Base-by-base conservation (phyloP, 192 early-diverging fungal genomes). In the Funneliformis geosporum region DNA sequence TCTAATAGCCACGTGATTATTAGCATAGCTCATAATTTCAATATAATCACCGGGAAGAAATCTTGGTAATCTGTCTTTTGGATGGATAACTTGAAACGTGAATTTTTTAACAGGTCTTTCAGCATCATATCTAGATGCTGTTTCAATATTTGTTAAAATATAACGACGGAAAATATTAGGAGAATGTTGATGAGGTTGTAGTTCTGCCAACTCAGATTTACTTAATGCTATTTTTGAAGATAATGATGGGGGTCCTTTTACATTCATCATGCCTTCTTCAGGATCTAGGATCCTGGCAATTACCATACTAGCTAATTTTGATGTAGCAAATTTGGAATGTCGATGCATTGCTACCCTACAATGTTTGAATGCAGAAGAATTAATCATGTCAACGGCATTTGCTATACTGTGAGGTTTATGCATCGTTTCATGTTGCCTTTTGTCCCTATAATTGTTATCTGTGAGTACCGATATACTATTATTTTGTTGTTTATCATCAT, bases 11-110 rank as follows among this genome's bases (percentile, higher is more conserved):
- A 80, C 72, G 27, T 80, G 79, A 21, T 72, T 60, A 64, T 74
- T 64, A 42, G 74, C 55, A 25, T 47, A n/a, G 27, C 71, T 60
- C 46, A 69, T 71, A 23, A 80, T 42, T 65, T 80, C 79, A 38
- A 80, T 64, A 38, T 47, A 80, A 38, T 80, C 71, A 7, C 79
- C 79, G 10, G 79, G 79, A n/a, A 74, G 14, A 27, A 80, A 74
- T 64, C 65, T 46, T n/a, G 59, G 60, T 79, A 40, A 47, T 23
- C 42, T 23, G 0, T 60, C 21, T 25, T 60, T 62, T 27, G 40
- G 11, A 47, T 80, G 39, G 21, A 73, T 27, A 16, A 39, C 23
- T 43, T n/a, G 73, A 47, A 80, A 80, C 1, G 72, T 80, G 38
- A 80, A 80, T 23, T 55, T 44, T 21, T 46, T 60, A 4, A 80